A percentile compares a stretch with the other conserved stretches of the same genome.
These are phyloP conservation scores for Pseudogymnoascus sp. DNA, from an alignment of 2,329 filamentous ascomycete species.

Conservation along the genomic window DNA sequence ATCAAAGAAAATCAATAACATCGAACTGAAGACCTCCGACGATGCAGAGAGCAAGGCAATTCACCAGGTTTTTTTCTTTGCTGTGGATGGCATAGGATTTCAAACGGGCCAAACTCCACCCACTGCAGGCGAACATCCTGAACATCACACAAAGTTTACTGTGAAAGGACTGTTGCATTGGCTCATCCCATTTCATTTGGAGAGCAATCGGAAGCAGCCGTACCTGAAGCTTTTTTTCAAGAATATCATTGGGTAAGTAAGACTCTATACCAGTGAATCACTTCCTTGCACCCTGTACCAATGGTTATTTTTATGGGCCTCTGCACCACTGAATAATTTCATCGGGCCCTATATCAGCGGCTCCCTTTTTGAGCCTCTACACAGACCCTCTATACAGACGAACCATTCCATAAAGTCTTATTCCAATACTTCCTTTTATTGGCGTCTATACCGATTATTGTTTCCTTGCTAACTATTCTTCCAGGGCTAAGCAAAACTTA, in stretches of 20 bases:
- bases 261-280: not conserved
- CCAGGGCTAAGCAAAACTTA: constrained; percentile 33
- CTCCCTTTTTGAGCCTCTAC: not conserved
- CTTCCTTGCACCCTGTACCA: not conserved
- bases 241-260: constrained; percentile 45
- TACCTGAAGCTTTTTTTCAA: constrained; percentile 53
- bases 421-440: not conserved
- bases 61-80: constrained; percentile 48
- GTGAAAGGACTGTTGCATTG: constrained; percentile 42
- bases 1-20: constrained; percentile 30
- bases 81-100: constrained; percentile 37
- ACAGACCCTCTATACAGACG: not conserved
- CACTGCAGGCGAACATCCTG: not conserved
- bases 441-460: not conserved
- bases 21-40: constrained; percentile 28
- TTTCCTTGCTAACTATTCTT: not conserved
- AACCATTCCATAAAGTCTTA: not conserved
- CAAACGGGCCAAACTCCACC: constrained; percentile 5
- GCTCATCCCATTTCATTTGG: constrained; percentile 38
- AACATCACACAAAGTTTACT: constrained; percentile 24
- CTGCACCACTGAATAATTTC: not conserved
- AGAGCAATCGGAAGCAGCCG: constrained; percentile 39
- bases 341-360: not conserved
- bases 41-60: constrained; percentile 27
- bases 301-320: not conserved